phyloP scores from a whole-genome alignment of 768 basidiomycete species.

The Trametes sanguinea region DNA sequence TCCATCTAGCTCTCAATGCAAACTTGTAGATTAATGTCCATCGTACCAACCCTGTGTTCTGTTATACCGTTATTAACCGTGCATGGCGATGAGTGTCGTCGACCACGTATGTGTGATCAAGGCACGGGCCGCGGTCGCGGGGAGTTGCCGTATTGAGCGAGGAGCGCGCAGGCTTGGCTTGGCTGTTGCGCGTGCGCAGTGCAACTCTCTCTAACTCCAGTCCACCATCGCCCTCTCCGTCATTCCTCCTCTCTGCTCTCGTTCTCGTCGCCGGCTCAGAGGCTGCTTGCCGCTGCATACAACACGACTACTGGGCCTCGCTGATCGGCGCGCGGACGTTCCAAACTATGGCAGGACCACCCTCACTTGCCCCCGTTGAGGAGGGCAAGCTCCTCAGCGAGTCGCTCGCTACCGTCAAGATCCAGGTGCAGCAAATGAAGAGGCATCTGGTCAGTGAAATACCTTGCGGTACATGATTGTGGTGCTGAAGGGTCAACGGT shows the following conservation, averaged over 20 bases:
- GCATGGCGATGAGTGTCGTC: neutral
- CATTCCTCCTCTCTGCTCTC: neutral
- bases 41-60: slow-evolving; percentile 11
- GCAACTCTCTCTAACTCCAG: neutral
- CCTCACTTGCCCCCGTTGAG: slow-evolving; percentile 45
- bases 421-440: slow-evolving; percentile 94
- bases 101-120: too few species aligned
- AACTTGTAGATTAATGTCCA: slow-evolving; percentile 23
- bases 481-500: too few species aligned
- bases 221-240: neutral
- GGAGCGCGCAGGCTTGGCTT: slow-evolving; percentile 14
- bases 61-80: neutral
- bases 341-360: slow-evolving; percentile 19
- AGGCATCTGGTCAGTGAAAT: slow-evolving; percentile 68
- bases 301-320: neutral
- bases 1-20: slow-evolving; percentile 24
- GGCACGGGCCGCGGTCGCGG: slow-evolving; percentile 1
- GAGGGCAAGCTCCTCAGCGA: slow-evolving; percentile 86
- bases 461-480: neutral
- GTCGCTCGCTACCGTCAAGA: slow-evolving; percentile 82
- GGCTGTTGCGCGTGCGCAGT: slow-evolving; percentile 12
- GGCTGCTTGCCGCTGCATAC: neutral
- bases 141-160: slow-evolving; percentile 9
- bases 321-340: neutral
- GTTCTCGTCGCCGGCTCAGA: neutral